phyloP scores from a whole-genome alignment of 1,139 yeast species.

The Blastobotrys elegans region DNA sequence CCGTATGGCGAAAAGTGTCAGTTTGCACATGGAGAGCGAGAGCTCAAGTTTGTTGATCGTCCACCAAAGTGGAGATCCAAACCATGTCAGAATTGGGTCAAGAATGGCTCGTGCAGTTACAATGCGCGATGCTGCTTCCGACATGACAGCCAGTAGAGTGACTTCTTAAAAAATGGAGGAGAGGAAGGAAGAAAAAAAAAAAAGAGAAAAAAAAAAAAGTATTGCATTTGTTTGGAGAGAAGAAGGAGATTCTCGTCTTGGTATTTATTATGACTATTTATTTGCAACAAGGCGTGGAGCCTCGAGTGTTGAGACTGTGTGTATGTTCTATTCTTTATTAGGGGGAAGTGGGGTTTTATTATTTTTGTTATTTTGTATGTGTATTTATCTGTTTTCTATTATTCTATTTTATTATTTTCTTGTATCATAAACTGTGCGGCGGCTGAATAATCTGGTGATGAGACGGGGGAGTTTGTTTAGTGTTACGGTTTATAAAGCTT shows the following conservation, averaged over 20 bases:
- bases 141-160: conserved; percentile 40
- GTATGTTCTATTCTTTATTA: no score
- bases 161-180: not conserved
- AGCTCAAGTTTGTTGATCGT: conserved; percentile 66
- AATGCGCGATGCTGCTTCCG: conserved; percentile 91
- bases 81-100: conserved; percentile 85
- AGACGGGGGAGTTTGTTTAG: no score
- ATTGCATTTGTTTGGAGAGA: not conserved
- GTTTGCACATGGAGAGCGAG: conserved; percentile 85
- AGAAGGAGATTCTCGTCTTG: not conserved
- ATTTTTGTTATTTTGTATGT: not conserved
- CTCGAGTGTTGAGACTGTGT: no score
- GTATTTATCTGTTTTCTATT: not conserved
- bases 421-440: no score
- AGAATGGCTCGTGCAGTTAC: conserved; percentile 77
- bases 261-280: not conserved
- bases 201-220: conserved; percentile 3
- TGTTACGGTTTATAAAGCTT: no score
- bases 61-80: conserved; percentile 88
- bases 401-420: not conserved
- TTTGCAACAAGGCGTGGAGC: not conserved
- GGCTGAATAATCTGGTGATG: no score
- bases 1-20: conserved; percentile 91
- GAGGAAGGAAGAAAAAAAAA: not conserved
- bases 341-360: not conserved